Percentiles rank a stretch among this genome's conserved stretches.
Conservation (phyloP, 106 monocot species). For the Gastrodia elata region DNA sequence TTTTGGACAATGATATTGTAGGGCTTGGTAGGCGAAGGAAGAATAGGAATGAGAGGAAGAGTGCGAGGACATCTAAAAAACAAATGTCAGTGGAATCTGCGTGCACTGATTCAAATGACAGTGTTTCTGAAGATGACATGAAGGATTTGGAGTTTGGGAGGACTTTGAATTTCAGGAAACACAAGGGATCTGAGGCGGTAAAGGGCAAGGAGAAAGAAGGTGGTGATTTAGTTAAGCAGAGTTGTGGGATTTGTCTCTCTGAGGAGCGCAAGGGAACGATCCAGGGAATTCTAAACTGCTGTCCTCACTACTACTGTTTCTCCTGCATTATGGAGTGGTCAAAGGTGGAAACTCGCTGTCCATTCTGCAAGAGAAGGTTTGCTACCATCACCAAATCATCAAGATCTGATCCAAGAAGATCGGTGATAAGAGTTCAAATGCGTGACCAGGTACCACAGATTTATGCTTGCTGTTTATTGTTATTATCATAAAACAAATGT, state of each 20-base stretch:
- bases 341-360: conserved; percentile 75
- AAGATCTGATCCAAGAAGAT: conserved; percentile 24
- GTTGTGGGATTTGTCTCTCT: conserved; percentile 79
- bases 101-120: conserved; percentile 18
- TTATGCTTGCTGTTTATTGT: background rate
- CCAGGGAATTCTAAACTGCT: conserved; percentile 62
- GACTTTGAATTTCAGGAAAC: conserved; percentile 2
- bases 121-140: conserved; percentile 27
- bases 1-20: background rate
- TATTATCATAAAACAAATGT: background rate
- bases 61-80: conserved; percentile 4
- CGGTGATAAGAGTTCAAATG: conserved; percentile 58
- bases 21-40: background rate
- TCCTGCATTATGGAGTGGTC: conserved; percentile 90
- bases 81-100: conserved; percentile 3
- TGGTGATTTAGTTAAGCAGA: conserved; percentile 31
- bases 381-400: conserved; percentile 46
- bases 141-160: conserved; percentile 22
- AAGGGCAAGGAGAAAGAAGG: conserved; percentile 44
- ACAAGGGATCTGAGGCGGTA: conserved; percentile 4
- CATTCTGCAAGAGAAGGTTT: conserved; percentile 75
- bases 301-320: conserved; percentile 73
- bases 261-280: conserved; percentile 54
- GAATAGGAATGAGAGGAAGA: conserved; percentile 20
- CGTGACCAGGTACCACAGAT: conserved; percentile 66